Evolutionary conservation across 176 grass and related monocot species (phyloP).

Genomic region (Triticum dicoccoides): DNA sequence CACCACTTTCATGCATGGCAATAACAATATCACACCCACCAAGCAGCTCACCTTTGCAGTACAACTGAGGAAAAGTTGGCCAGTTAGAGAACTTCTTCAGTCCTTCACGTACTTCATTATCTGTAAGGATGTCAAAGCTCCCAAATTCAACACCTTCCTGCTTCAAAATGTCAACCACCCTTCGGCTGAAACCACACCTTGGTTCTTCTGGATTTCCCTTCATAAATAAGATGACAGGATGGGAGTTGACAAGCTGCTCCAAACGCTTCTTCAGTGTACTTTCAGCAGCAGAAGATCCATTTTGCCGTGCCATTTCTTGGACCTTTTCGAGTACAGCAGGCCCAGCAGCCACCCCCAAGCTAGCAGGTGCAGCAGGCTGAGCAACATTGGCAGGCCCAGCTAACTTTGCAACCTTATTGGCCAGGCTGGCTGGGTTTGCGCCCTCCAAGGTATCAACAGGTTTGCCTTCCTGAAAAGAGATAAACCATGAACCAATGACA

Average conservation of each 20-base stretch:
- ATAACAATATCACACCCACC: slow-evolving; percentile 92
- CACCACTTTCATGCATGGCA: slow-evolving; percentile 85
- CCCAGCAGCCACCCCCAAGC: slow-evolving; percentile 50
- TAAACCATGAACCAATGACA: neutral
- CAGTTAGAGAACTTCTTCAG: slow-evolving; percentile 95
- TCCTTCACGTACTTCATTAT: slow-evolving; percentile 86
- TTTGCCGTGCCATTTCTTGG: slow-evolving; percentile 46
- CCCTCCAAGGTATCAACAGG: slow-evolving; percentile 81
- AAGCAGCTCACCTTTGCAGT: slow-evolving; percentile 85
- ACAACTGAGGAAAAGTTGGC: slow-evolving; percentile 95
- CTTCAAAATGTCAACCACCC: slow-evolving; percentile 81
- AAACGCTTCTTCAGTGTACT: slow-evolving; percentile 54
- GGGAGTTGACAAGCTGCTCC: slow-evolving; percentile 82
- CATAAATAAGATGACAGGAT: slow-evolving; percentile 84
- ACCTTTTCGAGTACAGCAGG: slow-evolving; percentile 61
- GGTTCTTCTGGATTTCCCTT: slow-evolving; percentile 87
- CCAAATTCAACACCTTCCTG: slow-evolving; percentile 74
- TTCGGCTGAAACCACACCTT: slow-evolving; percentile 90
- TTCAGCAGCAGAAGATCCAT: slow-evolving; percentile 46
- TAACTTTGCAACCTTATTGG: slow-evolving; percentile 87
- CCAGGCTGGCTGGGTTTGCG: slow-evolving; percentile 87
- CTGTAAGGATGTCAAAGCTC: slow-evolving; percentile 83
- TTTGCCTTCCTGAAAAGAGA: slow-evolving; percentile 73
- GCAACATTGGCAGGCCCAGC: slow-evolving; percentile 56
- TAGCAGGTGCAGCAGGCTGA: slow-evolving; percentile 61